Evolutionary conservation across 805 yeast species (phyloP).

Genomic region (Jamesozyma lodderae): DNA sequence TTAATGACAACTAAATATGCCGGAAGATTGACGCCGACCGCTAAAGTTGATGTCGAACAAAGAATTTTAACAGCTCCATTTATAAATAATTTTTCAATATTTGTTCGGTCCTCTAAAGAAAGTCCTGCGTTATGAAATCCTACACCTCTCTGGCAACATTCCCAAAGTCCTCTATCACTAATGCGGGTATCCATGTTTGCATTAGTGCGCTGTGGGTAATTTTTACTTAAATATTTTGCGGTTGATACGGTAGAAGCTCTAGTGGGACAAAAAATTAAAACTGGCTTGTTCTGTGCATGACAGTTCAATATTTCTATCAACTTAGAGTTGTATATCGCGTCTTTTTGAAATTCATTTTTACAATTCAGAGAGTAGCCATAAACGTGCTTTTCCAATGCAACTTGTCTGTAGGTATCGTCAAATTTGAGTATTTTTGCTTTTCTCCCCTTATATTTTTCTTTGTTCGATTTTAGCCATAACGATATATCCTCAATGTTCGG

Average conservation of each 20-base stretch:
- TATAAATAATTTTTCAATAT: constrained; percentile 39
- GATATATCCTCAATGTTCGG: constrained; percentile 44
- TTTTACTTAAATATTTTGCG: constrained; percentile 33
- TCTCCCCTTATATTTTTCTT: constrained; percentile 5
- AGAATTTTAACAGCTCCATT: constrained; percentile 36
- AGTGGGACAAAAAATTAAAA: constrained; percentile 45
- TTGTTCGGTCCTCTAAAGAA: constrained; percentile 36
- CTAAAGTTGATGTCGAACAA: constrained; percentile 52
- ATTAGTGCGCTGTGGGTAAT: background rate
- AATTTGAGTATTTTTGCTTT: constrained; percentile 34
- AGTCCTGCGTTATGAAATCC: constrained; percentile 56
- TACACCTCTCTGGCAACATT: constrained; percentile 31
- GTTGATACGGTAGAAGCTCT: constrained; percentile 40
- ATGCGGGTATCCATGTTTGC: background rate
- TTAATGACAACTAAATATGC: constrained; percentile 53
- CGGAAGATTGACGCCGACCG: constrained; percentile 54
- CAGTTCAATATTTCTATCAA: constrained; percentile 32
- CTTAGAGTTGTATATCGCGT: constrained; percentile 35
- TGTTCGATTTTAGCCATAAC: constrained; percentile 32
- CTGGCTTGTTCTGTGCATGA: constrained; percentile 37
- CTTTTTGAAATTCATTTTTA: constrained; percentile 42
- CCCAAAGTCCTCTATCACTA: background rate
- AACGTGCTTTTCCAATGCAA: constrained; percentile 34
- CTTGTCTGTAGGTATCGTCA: constrained; percentile 43
- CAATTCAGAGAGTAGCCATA: constrained; percentile 34